Evolutionary conservation across 306 rosid genomes (phyloP).

Genomic region (Alnus rubra): DNA sequence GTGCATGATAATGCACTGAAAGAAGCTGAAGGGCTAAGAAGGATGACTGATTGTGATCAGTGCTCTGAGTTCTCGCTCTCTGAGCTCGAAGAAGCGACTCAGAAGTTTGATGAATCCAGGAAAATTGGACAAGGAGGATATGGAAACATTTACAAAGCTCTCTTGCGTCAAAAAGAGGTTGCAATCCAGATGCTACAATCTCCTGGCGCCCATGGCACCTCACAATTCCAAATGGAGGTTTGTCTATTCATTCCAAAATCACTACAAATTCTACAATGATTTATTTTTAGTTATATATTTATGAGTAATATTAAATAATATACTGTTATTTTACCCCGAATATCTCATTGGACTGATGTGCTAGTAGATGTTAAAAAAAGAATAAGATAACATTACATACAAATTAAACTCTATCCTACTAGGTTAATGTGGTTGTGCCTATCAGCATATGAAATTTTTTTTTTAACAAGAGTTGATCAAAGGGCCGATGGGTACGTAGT

Average conservation of each 20-base stretch:
- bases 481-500: no score
- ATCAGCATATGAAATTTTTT: no score
- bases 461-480: no score
- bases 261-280: no score
- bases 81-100: conserved; percentile 51
- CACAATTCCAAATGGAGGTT: conserved; percentile 65
- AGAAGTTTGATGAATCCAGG: conserved; percentile 34
- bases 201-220: conserved; percentile 64
- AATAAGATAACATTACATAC: no score
- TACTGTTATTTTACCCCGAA: no score
- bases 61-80: conserved; percentile 42
- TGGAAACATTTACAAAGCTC: conserved; percentile 63
- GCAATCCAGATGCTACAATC: conserved; percentile 70
- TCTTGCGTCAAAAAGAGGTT: conserved; percentile 69
- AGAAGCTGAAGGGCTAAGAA: conserved; percentile 54
- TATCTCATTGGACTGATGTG: no score
- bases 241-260: background rate
- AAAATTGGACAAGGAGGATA: conserved; percentile 66
- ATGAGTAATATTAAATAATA: no score
- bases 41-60: conserved; percentile 15
- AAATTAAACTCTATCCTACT: no score
- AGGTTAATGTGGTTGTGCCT: no score
- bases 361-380: no score
- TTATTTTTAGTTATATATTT: no score
- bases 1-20: conserved; percentile 41